These are phyloP conservation scores for Rhodotorula sphaerocarpa DNA, from an alignment of 768 basidiomycete genomes.

Conservation along the genomic window DNA sequence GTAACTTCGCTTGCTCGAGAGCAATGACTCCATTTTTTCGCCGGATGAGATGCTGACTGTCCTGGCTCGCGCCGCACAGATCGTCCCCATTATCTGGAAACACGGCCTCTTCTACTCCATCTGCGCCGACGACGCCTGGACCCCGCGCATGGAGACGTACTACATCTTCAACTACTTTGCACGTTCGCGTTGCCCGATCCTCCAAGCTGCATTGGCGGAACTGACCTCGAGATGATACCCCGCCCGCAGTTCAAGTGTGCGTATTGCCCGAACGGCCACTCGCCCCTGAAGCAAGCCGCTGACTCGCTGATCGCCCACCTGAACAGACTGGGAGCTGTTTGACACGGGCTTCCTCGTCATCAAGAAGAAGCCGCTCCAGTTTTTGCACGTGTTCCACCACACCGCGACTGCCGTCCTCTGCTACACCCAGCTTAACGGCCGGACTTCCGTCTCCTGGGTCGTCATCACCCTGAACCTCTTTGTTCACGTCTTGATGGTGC, in stretches of 20 bases:
- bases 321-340: slow-evolving; percentile 66
- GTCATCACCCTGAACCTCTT: slow-evolving; percentile 81
- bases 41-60: not conserved
- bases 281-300: not conserved
- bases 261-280: too few relatives aligned
- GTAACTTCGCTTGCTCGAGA: too few relatives aligned
- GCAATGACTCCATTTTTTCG: not conserved
- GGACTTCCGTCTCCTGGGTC: slow-evolving; percentile 93
- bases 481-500: slow-evolving; percentile 85
- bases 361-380: slow-evolving; percentile 91
- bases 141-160: slow-evolving; percentile 74
- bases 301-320: not conserved
- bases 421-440: slow-evolving; percentile 86
- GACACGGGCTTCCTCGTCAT: slow-evolving; percentile 95
- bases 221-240: not conserved
- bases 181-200: slow-evolving; percentile 31
- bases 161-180: slow-evolving; percentile 99
- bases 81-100: slow-evolving; percentile 62
- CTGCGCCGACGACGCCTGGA: slow-evolving; percentile 72
- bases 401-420: slow-evolving; percentile 93
- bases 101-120: slow-evolving; percentile 67
- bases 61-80: slow-evolving; percentile 31
- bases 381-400: slow-evolving; percentile 98
- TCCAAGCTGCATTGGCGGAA: not conserved
- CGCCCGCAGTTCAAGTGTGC: slow-evolving; percentile 28